Evolutionary conservation across 805 yeast genomes (phyloP).

Genomic region (Myxozyma udenii): DNA sequence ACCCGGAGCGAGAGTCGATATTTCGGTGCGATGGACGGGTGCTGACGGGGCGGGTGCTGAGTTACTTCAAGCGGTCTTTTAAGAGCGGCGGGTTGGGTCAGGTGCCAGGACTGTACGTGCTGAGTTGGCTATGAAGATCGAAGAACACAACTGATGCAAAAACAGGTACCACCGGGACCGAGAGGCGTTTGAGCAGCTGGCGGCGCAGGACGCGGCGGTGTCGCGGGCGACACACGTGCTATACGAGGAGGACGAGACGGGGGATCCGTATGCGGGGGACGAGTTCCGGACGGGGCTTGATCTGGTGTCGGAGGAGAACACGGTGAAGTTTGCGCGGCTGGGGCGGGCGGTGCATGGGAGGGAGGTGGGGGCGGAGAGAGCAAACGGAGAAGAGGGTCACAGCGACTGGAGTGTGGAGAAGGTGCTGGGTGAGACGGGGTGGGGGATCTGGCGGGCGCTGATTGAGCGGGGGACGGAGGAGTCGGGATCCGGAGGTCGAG

Average conservation of each 20-base stretch:
- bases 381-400: neutral
- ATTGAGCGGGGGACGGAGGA: too few relatives aligned
- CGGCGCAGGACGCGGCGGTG: constrained; percentile 23
- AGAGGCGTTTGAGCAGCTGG: constrained; percentile 8
- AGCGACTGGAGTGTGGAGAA: constrained; percentile 2
- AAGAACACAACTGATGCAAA: neutral
- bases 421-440: constrained; percentile 6
- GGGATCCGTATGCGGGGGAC: constrained; percentile 27
- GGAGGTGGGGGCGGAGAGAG: neutral
- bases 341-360: neutral
- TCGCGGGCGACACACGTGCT: constrained; percentile 26
- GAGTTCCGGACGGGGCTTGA: constrained; percentile 5
- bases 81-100: constrained; percentile 18
- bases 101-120: constrained; percentile 17
- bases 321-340: constrained; percentile 15
- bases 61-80: constrained; percentile 27
- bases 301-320: constrained; percentile 20
- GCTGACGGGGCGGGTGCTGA: constrained; percentile 21
- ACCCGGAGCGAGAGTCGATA: constrained; percentile 18
- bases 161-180: constrained; percentile 13
- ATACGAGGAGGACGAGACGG: constrained; percentile 24
- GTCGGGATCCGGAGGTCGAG: too few relatives aligned
- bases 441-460: too few relatives aligned
- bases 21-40: constrained; percentile 25
- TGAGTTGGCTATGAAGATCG: neutral